These are phyloP conservation scores for Solanum hybrid DNA, from an alignment of 305 asterid genomes.

Conservation along the genomic window DNA sequence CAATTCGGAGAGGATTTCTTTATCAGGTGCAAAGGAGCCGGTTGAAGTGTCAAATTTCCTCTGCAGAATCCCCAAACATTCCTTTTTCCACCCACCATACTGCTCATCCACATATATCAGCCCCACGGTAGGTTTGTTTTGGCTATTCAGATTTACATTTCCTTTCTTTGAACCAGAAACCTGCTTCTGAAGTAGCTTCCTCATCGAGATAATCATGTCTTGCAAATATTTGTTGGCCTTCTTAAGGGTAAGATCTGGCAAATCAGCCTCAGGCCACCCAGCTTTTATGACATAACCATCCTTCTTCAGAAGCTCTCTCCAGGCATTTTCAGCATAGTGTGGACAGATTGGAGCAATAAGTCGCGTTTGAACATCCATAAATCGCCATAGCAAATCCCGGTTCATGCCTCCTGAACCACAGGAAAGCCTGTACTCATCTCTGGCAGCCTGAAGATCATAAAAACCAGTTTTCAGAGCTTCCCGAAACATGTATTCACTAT, in stretches of 20 bases:
- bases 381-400: slow-evolving; percentile 47
- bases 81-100: slow-evolving; percentile 81
- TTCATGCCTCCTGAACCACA: slow-evolving; percentile 80
- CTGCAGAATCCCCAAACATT: slow-evolving; percentile 54
- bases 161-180: slow-evolving; percentile 62
- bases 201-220: slow-evolving; percentile 51
- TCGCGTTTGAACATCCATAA: slow-evolving; percentile 86
- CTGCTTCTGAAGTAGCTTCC: slow-evolving; percentile 88
- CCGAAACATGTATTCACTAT: slow-evolving; percentile 59
- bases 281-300: slow-evolving; percentile 59
- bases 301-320: slow-evolving; percentile 65
- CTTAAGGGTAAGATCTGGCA: slow-evolving; percentile 63
- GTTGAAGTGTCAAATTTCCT: slow-evolving; percentile 39
- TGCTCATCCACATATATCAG: slow-evolving; percentile 67
- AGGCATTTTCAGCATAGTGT: slow-evolving; percentile 73
- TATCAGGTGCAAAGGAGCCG: slow-evolving; percentile 59
- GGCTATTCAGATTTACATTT: slow-evolving; percentile 23
- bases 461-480: slow-evolving; percentile 82
- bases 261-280: slow-evolving; percentile 67
- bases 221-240: slow-evolving; percentile 73
- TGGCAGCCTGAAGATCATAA: slow-evolving; percentile 85
- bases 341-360: slow-evolving; percentile 82
- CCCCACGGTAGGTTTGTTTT: slow-evolving; percentile 45
- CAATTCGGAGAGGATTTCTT: slow-evolving; percentile 61
- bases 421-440: slow-evolving; percentile 79